Conservation (phyloP, 306 rosid genomes). For the Crotalaria pallida region DNA sequence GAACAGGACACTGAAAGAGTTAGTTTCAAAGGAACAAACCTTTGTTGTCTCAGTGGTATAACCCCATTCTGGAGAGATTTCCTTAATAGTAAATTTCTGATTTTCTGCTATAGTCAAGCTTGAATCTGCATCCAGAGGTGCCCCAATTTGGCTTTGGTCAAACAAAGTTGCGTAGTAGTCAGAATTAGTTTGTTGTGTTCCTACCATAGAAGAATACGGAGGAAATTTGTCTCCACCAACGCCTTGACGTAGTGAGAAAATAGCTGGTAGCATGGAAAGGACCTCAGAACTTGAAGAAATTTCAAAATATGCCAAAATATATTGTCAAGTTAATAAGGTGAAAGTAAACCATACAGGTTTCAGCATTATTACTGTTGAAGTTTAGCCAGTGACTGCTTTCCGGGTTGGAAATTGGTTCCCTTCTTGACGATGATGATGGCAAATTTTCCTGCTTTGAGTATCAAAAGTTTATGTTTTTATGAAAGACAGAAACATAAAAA, state of each 20-base stretch:
- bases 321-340: background rate
- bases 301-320: constrained; percentile 1
- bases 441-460: constrained; percentile 44
- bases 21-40: constrained; percentile 41
- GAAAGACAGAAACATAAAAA: constrained; percentile 10
- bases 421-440: constrained; percentile 27
- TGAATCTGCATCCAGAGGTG: constrained; percentile 38
- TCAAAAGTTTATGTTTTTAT: background rate
- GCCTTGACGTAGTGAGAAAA: constrained; percentile 34
- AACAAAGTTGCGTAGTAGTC: constrained; percentile 42
- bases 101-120: constrained; percentile 66
- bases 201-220: constrained; percentile 40
- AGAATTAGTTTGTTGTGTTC: constrained; percentile 35
- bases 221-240: constrained; percentile 36
- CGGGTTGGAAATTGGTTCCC: constrained; percentile 32
- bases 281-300: constrained; percentile 36
- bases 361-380: constrained; percentile 29
- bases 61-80: constrained; percentile 88
- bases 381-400: constrained; percentile 47
- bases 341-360: constrained; percentile 43
- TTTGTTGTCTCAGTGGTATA: constrained; percentile 69
- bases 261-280: constrained; percentile 43
- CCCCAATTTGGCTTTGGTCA: constrained; percentile 47
- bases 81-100: constrained; percentile 68
- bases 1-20: constrained; percentile 3